phyloP scores from a whole-genome alignment of 2,329 filamentous ascomycete genomes.

The Aaosphaeria pasadenensis region DNA sequence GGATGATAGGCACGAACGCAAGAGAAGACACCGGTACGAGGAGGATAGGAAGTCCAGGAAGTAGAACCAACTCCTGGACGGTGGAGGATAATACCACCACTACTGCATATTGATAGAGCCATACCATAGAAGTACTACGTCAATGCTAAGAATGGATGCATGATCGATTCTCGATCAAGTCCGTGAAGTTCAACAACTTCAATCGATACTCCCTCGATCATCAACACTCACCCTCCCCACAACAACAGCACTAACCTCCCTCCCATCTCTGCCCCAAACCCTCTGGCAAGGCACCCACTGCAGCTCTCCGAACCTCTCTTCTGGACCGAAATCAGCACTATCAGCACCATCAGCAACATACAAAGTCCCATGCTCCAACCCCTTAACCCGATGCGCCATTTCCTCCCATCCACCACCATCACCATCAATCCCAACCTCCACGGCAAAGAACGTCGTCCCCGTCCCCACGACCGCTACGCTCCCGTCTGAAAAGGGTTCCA shows the following conservation, averaged over 20 bases:
- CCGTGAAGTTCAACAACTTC: too few relatives aligned
- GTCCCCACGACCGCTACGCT: background rate
- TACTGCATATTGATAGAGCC: too few relatives aligned
- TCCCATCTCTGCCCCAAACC: constrained; percentile 27
- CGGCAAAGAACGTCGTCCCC: background rate
- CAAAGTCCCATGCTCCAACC: constrained; percentile 14
- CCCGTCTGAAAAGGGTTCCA: background rate
- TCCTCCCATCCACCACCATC: background rate
- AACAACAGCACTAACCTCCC: constrained; percentile 19
- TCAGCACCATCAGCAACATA: constrained; percentile 14
- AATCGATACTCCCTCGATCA: too few relatives aligned
- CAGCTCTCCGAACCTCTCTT: background rate
- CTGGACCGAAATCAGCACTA: background rate
- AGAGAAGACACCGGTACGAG: background rate
- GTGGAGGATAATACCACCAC: too few relatives aligned
- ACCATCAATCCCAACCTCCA: background rate
- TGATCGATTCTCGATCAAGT: too few relatives aligned
- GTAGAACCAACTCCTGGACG: background rate
- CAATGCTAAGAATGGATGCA: too few relatives aligned
- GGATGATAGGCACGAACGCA: background rate
- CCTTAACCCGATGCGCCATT: background rate
- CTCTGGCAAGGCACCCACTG: constrained; percentile 30
- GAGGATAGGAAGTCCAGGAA: background rate
- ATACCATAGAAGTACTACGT: too few relatives aligned
- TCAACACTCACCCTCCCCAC: constrained; percentile 19